phyloP scores from a whole-genome alignment of 139 green algal species.

The Raphidocelis subcapitata region DNA sequence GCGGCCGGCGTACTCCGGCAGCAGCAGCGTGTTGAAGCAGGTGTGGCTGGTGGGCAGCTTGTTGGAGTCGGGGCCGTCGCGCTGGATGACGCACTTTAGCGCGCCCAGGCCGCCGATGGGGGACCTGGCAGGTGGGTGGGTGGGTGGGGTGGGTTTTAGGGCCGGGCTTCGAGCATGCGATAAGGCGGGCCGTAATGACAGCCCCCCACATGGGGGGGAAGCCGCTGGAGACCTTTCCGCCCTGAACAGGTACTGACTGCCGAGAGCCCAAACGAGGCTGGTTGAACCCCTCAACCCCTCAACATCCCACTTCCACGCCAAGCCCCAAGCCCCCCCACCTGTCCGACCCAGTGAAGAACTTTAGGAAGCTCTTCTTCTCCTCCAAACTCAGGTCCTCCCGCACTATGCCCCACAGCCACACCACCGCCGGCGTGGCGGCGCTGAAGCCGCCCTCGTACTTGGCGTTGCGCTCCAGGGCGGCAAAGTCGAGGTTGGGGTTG shows the following conservation, averaged over 20 bases:
- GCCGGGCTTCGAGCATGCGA: too few species aligned
- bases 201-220: too few species aligned
- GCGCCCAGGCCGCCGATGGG: conserved; percentile 89
- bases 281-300: too few species aligned
- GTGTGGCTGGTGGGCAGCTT: conserved; percentile 85
- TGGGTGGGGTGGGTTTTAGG: too few species aligned
- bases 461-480: conserved; percentile 69
- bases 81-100: conserved; percentile 81
- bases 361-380: conserved; percentile 76
- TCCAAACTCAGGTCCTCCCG: conserved; percentile 37
- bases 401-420: conserved; percentile 85
- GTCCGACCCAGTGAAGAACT: conserved; percentile 91
- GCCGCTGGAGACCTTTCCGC: too few species aligned
- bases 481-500: conserved; percentile 90
- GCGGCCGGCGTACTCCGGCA: conserved; percentile 79
- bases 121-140: conserved; percentile 28
- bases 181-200: too few species aligned
- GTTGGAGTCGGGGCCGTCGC: conserved; percentile 78
- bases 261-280: too few species aligned
- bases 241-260: too few species aligned
- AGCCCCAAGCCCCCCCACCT: conserved; percentile 13
- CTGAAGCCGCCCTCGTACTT: conserved; percentile 90
- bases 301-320: too few species aligned
- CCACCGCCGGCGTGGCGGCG: conserved; percentile 36
- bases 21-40: conserved; percentile 94